phyloP scores from a whole-genome alignment of 306 rosid genomes.

The Ormosia emarginata region DNA sequence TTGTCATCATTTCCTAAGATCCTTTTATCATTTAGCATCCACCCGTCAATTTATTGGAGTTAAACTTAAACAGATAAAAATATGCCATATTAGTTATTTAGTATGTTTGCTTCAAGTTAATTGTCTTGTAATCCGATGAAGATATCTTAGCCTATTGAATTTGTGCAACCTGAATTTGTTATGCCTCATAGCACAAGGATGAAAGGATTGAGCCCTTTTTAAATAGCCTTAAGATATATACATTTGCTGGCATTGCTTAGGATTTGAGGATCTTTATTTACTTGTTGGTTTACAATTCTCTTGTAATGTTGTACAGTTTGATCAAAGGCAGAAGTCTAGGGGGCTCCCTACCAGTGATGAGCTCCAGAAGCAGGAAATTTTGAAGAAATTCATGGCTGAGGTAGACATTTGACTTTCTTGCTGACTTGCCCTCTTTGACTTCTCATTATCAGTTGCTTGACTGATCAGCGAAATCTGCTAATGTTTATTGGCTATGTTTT shows the following conservation, averaged over 20 bases:
- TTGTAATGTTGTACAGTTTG: constrained; percentile 52
- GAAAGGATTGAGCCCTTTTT: not conserved
- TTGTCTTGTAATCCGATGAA: not conserved
- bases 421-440: not conserved
- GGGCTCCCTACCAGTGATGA: constrained; percentile 92
- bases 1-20: not conserved
- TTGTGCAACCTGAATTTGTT: not conserved
- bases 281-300: not conserved
- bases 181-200: not conserved
- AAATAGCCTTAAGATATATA: not conserved
- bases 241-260: not conserved
- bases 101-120: not conserved
- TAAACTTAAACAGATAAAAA: not conserved
- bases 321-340: constrained; percentile 89
- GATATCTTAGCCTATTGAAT: not conserved
- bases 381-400: constrained; percentile 90
- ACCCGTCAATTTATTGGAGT: not conserved
- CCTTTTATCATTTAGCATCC: not conserved
- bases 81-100: not conserved
- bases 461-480: not conserved
- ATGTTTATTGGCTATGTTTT: not conserved
- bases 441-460: not conserved
- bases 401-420: constrained; percentile 24
- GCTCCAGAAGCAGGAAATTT: constrained; percentile 68
- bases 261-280: not conserved